These are phyloP conservation scores for Filobasidium floriforme DNA, from an alignment of 768 basidiomycete species.

Conservation along the genomic window DNA sequence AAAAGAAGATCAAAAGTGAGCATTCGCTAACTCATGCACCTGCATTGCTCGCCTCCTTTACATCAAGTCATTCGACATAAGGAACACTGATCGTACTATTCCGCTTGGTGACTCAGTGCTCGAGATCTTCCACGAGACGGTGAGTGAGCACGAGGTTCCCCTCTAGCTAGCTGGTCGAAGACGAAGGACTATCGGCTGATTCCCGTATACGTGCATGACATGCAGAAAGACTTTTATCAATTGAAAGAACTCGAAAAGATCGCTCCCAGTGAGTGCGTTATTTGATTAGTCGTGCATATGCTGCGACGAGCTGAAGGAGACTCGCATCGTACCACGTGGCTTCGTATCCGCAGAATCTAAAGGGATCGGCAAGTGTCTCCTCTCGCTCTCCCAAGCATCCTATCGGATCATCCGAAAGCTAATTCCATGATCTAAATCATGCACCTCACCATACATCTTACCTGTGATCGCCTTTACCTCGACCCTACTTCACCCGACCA, in stretches of 20 bases:
- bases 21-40: background rate
- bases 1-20: conserved; percentile 68
- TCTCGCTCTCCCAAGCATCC: background rate
- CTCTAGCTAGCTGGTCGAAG: background rate
- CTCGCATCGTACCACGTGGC: background rate
- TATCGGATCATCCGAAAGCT: too few species aligned
- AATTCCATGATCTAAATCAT: too few species aligned
- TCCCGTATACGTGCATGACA: too few species aligned
- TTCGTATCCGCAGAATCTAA: conserved; percentile 71
- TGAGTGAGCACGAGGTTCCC: conserved; percentile 38
- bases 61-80: too few species aligned
- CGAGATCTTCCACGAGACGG: conserved; percentile 90
- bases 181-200: background rate
- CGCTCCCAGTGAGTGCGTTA: conserved; percentile 37
- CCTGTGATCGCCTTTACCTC: too few species aligned
- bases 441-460: too few species aligned
- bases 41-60: too few species aligned
- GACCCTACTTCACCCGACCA: too few species aligned
- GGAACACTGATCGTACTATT: too few species aligned
- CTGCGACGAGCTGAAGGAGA: background rate
- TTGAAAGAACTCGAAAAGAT: conserved; percentile 85
- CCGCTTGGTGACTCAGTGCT: conserved; percentile 48
- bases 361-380: conserved; percentile 63
- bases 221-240: conserved; percentile 75
- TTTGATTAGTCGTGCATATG: background rate